Percentiles rank a stretch among this genome's conserved stretches.
Conservation (phyloP, 179 eudicot species). For the Corrigiola litoralis region DNA sequence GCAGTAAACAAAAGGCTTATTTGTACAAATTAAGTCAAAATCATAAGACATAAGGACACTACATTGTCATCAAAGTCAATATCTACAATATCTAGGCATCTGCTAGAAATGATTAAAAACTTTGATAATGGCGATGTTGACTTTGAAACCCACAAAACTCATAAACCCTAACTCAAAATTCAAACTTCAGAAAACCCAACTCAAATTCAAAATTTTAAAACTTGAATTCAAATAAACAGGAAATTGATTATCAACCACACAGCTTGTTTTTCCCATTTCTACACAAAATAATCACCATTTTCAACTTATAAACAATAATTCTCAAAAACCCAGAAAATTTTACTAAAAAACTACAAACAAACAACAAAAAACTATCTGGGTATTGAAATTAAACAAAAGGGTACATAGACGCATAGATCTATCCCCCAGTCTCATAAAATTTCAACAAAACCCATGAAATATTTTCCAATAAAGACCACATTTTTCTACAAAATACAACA, state of each 20-base stretch:
- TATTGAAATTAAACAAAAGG: constrained; percentile 9
- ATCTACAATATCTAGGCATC: not conserved
- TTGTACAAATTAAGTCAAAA: not conserved
- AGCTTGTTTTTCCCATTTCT: not conserved
- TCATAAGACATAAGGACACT: not conserved
- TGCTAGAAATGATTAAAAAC: not conserved
- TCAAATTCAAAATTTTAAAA: constrained; percentile 18
- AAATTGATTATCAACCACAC: not conserved
- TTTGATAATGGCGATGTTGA: not conserved
- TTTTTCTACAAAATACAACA: not conserved
- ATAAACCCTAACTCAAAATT: constrained; percentile 10
- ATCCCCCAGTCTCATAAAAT: constrained; percentile 1
- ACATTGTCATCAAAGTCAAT: not conserved
- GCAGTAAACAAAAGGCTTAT: not conserved
- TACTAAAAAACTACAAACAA: not conserved
- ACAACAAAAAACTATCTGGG: not conserved
- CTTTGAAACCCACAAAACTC: constrained; percentile 10
- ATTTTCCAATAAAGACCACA: not conserved
- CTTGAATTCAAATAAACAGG: constrained; percentile 9
- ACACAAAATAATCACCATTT: not conserved
- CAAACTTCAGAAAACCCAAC: not conserved
- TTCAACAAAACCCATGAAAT: not conserved
- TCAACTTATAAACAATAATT: not conserved
- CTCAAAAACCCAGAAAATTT: not conserved
- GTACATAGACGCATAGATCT: constrained; percentile 17